A percentile compares a stretch with the other conserved stretches of the same genome.
Conservation (phyloP, 371 early-diverging fungal species). For the Sanchytrium tribonematis region DNA sequence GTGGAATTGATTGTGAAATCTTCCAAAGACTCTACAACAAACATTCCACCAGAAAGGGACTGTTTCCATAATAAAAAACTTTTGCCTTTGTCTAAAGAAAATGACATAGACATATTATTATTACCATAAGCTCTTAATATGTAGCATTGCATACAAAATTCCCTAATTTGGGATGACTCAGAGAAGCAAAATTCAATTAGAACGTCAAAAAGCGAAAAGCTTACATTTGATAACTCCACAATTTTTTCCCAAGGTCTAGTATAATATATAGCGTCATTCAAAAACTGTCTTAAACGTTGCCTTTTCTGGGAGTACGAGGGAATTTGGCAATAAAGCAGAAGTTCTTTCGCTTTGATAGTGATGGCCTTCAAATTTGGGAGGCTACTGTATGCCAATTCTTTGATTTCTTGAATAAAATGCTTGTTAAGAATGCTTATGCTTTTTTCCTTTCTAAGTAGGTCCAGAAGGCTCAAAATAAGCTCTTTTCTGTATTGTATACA, state of each 20-base stretch:
- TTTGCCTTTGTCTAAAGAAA: no score
- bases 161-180: no score
- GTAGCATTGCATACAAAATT: no score
- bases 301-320: conserved; percentile 29
- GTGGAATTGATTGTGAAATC: no score
- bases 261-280: not conserved
- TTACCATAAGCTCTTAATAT: no score
- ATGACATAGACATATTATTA: no score
- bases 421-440: not conserved
- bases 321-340: conserved; percentile 64
- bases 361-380: conserved; percentile 50
- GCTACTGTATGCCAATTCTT: conserved; percentile 24
- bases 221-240: not conserved
- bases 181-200: not conserved
- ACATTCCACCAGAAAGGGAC: no score
- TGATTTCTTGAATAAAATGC: conserved; percentile 28
- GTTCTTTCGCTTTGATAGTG: conserved; percentile 66
- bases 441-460: conserved; percentile 30
- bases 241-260: not conserved
- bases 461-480: conserved; percentile 41
- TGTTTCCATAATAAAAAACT: no score
- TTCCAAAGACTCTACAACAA: no score
- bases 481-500: conserved; percentile 8
- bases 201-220: not conserved
- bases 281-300: not conserved